These are phyloP conservation scores for Exserohilum turcica DNA, from an alignment of 2,329 filamentous ascomycete genomes.

Conservation along the genomic window DNA sequence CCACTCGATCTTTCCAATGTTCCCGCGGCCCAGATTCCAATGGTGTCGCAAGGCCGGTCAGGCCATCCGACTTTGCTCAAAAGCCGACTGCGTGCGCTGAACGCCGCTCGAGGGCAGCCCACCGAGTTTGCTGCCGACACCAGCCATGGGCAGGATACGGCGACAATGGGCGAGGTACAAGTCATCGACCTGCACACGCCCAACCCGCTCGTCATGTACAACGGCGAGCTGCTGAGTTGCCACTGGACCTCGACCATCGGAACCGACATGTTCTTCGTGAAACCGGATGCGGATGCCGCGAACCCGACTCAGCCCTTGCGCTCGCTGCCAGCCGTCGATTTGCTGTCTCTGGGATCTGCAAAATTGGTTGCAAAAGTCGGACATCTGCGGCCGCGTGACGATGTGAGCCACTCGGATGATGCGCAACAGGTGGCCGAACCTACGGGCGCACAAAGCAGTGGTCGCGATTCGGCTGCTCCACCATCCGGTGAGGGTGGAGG, in stretches of 20 bases:
- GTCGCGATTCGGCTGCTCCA: background rate
- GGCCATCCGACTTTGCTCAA: constrained; percentile 36
- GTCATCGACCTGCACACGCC: constrained; percentile 79
- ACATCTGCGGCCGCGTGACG: constrained; percentile 54
- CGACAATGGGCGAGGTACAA: constrained; percentile 62
- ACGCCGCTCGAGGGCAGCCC: constrained; percentile 28
- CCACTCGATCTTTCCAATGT: constrained; percentile 62
- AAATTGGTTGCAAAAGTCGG: constrained; percentile 72
- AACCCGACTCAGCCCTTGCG: constrained; percentile 51
- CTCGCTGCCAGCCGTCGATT: constrained; percentile 64
- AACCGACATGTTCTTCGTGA: constrained; percentile 75
- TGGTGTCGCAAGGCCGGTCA: constrained; percentile 23
- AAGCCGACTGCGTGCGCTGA: constrained; percentile 37
- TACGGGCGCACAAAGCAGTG: constrained; percentile 1
- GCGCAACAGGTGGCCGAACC: constrained; percentile 7
- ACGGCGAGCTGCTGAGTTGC: constrained; percentile 77
- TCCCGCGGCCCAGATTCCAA: constrained; percentile 24
- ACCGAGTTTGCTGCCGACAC: constrained; percentile 10
- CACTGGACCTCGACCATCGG: constrained; percentile 83
- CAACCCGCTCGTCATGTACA: constrained; percentile 80
- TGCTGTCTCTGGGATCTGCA: constrained; percentile 72
- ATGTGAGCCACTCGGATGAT: constrained; percentile 19
- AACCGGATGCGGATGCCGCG: constrained; percentile 30
- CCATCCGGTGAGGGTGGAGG: background rate
- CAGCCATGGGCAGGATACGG: constrained; percentile 17